These are phyloP conservation scores for Saccharomyces hybrid DNA, from an alignment of 1,139 yeast species.

Conservation along the genomic window DNA sequence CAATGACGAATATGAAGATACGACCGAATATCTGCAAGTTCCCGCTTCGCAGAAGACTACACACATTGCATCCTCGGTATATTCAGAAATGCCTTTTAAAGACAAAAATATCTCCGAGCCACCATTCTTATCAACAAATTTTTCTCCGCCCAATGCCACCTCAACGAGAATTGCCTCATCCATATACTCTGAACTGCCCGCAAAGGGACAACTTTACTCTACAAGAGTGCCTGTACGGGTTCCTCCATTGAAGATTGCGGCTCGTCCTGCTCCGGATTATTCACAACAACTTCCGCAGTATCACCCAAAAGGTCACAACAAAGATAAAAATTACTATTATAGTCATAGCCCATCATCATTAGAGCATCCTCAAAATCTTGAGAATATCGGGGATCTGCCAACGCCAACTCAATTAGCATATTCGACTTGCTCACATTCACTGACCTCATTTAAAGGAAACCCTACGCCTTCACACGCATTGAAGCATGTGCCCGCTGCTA, in stretches of 20 bases:
- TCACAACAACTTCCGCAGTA: background rate
- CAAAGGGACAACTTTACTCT: background rate
- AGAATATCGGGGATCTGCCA: conserved; percentile 22
- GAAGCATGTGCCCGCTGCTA: conserved; percentile 12
- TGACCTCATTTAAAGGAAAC: conserved; percentile 22
- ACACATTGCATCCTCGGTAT: conserved; percentile 29
- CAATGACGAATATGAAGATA: background rate
- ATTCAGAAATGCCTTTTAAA: conserved; percentile 23
- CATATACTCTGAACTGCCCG: conserved; percentile 27
- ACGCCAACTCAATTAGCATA: conserved; percentile 21
- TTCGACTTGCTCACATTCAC: conserved; percentile 21
- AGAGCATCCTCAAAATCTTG: conserved; percentile 15
- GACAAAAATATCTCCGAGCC: conserved; percentile 1
- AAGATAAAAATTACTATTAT: background rate
- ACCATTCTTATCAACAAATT: conserved; percentile 11
- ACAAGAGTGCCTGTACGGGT: background rate
- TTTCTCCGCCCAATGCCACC: conserved; percentile 16
- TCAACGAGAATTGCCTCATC: conserved; percentile 24
- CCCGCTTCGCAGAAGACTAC: background rate
- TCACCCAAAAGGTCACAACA: background rate
- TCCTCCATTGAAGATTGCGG: background rate
- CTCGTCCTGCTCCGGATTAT: background rate
- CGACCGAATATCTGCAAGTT: conserved; percentile 4
- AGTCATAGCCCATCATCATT: conserved; percentile 7
- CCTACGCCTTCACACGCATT: conserved; percentile 9